phyloP scores from a whole-genome alignment of 768 basidiomycete genomes.

The Jaapia argillacea region DNA sequence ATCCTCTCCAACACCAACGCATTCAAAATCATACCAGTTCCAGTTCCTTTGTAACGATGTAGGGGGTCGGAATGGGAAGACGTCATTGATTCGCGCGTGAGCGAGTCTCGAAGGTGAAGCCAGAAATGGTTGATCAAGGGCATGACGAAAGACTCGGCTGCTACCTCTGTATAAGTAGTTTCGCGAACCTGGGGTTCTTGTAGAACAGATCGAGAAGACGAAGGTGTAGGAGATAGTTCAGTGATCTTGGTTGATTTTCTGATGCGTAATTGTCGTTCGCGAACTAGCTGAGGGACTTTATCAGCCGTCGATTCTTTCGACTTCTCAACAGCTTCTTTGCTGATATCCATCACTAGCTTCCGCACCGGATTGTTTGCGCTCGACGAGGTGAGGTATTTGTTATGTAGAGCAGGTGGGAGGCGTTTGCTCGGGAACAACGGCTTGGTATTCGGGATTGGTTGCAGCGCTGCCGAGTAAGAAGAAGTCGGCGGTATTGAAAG shows the following conservation, averaged over 20 bases:
- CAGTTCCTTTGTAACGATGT: conserved; percentile 57
- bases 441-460: conserved; percentile 19
- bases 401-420: conserved; percentile 64
- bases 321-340: conserved; percentile 50
- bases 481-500: conserved; percentile 20
- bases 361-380: conserved; percentile 38
- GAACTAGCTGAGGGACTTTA: conserved; percentile 48
- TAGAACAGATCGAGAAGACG: neutral
- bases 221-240: neutral
- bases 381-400: conserved; percentile 42
- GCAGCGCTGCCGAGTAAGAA: conserved; percentile 18
- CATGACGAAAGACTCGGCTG: conserved; percentile 81
- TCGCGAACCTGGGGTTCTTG: neutral
- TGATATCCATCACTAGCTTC: conserved; percentile 52
- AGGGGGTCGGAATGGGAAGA: conserved; percentile 37
- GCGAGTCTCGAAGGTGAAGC: conserved; percentile 83
- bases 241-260: conserved; percentile 34
- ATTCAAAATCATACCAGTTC: conserved; percentile 75
- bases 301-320: conserved; percentile 44
- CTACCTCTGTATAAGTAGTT: conserved; percentile 54
- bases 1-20: conserved; percentile 70
- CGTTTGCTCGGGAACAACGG: conserved; percentile 74
- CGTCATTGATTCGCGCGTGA: conserved; percentile 64
- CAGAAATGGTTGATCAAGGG: conserved; percentile 94
- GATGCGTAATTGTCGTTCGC: conserved; percentile 70